Base-by-base conservation (phyloP, 495 filamentous ascomycete species). In the Aspergillus taichungensis region DNA sequence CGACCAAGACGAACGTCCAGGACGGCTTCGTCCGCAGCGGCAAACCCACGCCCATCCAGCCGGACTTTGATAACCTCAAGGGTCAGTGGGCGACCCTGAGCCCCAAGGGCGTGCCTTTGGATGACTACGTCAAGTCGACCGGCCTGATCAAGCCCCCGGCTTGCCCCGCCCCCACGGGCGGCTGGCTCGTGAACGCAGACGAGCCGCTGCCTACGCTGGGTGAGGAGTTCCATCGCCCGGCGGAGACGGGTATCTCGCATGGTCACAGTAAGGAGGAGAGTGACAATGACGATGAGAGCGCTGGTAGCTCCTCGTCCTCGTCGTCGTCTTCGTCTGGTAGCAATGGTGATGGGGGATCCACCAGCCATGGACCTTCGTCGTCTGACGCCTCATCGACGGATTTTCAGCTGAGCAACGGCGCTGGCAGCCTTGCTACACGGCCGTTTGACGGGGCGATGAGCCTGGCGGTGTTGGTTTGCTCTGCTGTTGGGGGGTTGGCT, bases 41-140 rank as follows among this genome's bases (percentile, higher is more conserved):
- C 29, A 86, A 80, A 0, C 88, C 88, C 0, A 84, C 76, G 0
- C 85, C 88, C 0, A 68, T 89, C 13, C 62, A 60, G 0, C 88
- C 88, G 1, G 88, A 94, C 55, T 95, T 88, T 61, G 52, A 62
- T 40, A 91, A 94, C 54, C 71, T 95, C 35, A 80, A 79, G 67
- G 74, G 64, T 24, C 78, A 86, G 48, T 95, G 88, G 88, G 79
- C 79, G 8, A 87, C 77, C 6, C 60, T 87, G 47, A 73, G 62
- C 18, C 86, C 88, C 0, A 78, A 78, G 0, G 84, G 86, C 33
- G 75, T 88, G 18, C 64, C 73, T 13, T 70, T 73, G 42, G 75
- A 76, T 3, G 72, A 66, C 7, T 95, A 94, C 67, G 69, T 68
- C 28, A 72, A 83, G 6, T 68, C 55, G 24, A 71, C 83, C 3